phyloP scores from a whole-genome alignment of 768 basidiomycete species.

The Strobilomyces confusus region DNA sequence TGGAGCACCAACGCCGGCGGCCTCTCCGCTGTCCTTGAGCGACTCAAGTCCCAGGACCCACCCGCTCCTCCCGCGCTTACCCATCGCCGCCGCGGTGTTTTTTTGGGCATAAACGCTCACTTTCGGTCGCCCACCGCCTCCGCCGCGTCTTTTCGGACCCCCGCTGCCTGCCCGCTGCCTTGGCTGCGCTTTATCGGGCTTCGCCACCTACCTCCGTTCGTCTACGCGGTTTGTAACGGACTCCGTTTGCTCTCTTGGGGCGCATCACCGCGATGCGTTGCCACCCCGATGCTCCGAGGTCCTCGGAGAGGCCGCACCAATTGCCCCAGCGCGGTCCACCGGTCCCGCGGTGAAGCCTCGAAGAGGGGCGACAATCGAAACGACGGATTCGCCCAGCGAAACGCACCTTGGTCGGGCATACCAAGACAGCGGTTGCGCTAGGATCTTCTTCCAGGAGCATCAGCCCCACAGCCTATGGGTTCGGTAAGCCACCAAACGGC shows the following conservation, averaged over 20 bases:
- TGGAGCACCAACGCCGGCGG: too few relatives aligned
- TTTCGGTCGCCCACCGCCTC: too few relatives aligned
- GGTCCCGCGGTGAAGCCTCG: conserved; percentile 87
- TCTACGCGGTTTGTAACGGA: too few relatives aligned
- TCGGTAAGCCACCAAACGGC: neutral
- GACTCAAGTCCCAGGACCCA: too few relatives aligned
- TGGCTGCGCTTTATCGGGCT: too few relatives aligned
- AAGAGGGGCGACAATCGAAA: neutral
- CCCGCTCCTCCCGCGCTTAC: too few relatives aligned
- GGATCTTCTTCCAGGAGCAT: conserved; percentile 58
- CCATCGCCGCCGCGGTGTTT: too few relatives aligned
- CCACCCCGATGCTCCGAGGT: conserved; percentile 59
- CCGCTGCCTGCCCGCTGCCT: too few relatives aligned
- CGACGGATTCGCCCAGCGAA: neutral
- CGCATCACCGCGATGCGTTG: conserved; percentile 89
- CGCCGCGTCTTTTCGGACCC: too few relatives aligned
- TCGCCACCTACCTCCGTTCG: too few relatives aligned
- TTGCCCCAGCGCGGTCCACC: conserved; percentile 65
- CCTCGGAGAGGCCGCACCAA: conserved; percentile 57
- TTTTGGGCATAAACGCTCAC: too few relatives aligned
- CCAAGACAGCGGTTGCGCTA: conserved; percentile 67
- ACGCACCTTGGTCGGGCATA: conserved; percentile 83
- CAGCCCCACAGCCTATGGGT: conserved; percentile 51
- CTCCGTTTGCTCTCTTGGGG: conserved; percentile 62
- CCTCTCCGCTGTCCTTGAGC: too few relatives aligned